Percentiles rank a stretch among this genome's conserved stretches.
Conservation (phyloP, 768 basidiomycete genomes). For the Vararia minispora region DNA sequence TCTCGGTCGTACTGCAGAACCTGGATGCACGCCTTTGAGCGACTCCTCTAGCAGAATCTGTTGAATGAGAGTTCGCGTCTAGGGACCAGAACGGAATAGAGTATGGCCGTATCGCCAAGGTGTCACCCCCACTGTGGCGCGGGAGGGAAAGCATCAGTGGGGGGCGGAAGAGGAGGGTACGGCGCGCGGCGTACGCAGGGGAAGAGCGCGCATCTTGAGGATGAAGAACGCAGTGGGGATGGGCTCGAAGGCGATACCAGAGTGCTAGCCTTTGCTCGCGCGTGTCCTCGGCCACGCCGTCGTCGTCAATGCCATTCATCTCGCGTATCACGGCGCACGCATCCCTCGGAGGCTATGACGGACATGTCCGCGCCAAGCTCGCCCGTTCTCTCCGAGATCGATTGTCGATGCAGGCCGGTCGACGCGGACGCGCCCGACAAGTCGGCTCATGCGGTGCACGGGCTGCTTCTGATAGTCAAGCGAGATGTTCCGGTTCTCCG, state of each 20-base stretch:
- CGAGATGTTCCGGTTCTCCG: conserved; percentile 40
- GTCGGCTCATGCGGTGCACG: conserved; percentile 34
- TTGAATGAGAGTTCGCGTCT: too few species aligned
- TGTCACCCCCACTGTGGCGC: too few species aligned
- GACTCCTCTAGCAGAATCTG: too few species aligned
- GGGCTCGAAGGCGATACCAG: conserved; percentile 50
- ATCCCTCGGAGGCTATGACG: conserved; percentile 38
- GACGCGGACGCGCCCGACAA: conserved; percentile 36
- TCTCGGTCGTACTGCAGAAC: too few species aligned
- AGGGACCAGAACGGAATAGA: too few species aligned
- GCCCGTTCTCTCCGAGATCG: conserved; percentile 35
- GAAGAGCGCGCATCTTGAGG: conserved; percentile 24
- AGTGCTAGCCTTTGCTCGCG: conserved; percentile 38
- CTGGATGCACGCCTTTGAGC: too few species aligned
- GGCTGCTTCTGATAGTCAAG: conserved; percentile 41
- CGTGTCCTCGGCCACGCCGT: conserved; percentile 23
- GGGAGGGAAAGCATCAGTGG: too few species aligned
- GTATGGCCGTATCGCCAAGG: too few species aligned
- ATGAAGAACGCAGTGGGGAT: conserved; percentile 50
- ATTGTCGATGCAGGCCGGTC: conserved; percentile 44
- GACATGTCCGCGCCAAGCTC: conserved; percentile 44
- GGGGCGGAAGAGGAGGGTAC: too few species aligned
- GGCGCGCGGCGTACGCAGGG: conserved; percentile 11
- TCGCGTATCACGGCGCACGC: not conserved
- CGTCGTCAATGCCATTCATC: conserved; percentile 24